These are phyloP conservation scores for Russula olivacea DNA, from an alignment of 768 basidiomycete genomes.

Conservation along the genomic window DNA sequence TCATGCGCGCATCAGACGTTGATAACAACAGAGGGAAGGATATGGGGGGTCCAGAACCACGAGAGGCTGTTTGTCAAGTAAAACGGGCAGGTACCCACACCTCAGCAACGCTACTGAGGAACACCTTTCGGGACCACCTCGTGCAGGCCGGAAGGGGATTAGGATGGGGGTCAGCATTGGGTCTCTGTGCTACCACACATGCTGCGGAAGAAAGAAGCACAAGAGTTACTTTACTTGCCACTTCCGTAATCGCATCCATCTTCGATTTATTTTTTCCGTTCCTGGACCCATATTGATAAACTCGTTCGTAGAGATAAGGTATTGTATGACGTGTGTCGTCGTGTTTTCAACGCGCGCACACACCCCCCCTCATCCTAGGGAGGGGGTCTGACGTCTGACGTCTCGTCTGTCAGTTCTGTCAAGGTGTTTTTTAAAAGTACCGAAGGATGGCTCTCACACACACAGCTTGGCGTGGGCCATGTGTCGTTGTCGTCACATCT, in stretches of 20 bases:
- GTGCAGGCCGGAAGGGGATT: background rate
- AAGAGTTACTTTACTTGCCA: slow-evolving; percentile 5
- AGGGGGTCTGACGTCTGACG: background rate
- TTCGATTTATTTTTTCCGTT: background rate
- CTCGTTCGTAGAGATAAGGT: slow-evolving; percentile 4
- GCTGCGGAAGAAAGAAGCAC: background rate
- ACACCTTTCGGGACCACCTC: background rate
- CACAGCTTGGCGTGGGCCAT: background rate
- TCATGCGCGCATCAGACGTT: background rate
- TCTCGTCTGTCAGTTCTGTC: background rate
- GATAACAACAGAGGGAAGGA: background rate
- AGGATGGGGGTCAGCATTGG: background rate
- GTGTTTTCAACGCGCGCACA: background rate
- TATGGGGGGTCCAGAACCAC: background rate
- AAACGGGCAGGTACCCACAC: background rate
- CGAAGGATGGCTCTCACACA: background rate
- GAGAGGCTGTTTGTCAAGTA: background rate
- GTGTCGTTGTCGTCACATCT: slow-evolving; percentile 6
- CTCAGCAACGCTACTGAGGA: background rate
- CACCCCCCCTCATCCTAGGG: no score
- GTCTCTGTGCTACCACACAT: background rate
- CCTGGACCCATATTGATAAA: slow-evolving; percentile 9
- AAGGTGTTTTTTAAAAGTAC: background rate
- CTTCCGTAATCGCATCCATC: slow-evolving; percentile 3
- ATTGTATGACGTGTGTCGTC: slow-evolving; percentile 2